Evolutionary conservation across 768 basidiomycete species (phyloP).

Genomic region (Suillus americanus): DNA sequence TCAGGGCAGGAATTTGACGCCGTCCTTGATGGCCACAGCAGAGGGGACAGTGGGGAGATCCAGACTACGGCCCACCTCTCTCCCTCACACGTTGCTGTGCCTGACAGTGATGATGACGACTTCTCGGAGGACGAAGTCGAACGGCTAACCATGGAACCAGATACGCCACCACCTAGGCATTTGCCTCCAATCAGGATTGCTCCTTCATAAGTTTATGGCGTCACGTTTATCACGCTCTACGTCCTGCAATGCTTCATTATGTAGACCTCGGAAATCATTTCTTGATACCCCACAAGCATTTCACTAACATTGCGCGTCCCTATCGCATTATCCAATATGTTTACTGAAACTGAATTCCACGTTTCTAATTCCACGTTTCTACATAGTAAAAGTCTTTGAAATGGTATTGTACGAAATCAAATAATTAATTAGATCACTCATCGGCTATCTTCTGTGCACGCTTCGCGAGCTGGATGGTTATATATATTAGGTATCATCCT

Average conservation of each 20-base stretch:
- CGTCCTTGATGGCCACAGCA: conserved; percentile 13
- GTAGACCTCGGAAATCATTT: conserved; percentile 25
- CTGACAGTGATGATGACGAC: conserved; percentile 16
- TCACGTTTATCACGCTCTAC: conserved; percentile 6
- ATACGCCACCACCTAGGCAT: conserved; percentile 14
- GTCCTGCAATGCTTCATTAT: conserved; percentile 13
- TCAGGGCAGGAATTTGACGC: conserved; percentile 24
- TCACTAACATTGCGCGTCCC: conserved; percentile 10
- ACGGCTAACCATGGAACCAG: conserved; percentile 19
- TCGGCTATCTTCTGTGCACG: conserved; percentile 68
- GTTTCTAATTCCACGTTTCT: conserved; percentile 2
- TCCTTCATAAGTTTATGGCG: conserved; percentile 17
- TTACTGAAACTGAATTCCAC: conserved; percentile 3
- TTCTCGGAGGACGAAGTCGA: conserved; percentile 29
- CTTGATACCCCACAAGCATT: conserved; percentile 27
- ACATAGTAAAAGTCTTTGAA: conserved; percentile 2
- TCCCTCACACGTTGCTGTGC: conserved; percentile 20
- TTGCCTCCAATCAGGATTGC: conserved; percentile 47
- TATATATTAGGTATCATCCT: neutral
- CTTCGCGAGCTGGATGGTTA: conserved; percentile 60
- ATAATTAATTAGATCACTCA: conserved; percentile 31
- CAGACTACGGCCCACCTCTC: conserved; percentile 16
- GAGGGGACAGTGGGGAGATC: conserved; percentile 19
- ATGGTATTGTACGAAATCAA: neutral
- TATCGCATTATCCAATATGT: conserved; percentile 16